phyloP scores from a whole-genome alignment of 2,329 filamentous ascomycete species.

The Calycina marina region DNA sequence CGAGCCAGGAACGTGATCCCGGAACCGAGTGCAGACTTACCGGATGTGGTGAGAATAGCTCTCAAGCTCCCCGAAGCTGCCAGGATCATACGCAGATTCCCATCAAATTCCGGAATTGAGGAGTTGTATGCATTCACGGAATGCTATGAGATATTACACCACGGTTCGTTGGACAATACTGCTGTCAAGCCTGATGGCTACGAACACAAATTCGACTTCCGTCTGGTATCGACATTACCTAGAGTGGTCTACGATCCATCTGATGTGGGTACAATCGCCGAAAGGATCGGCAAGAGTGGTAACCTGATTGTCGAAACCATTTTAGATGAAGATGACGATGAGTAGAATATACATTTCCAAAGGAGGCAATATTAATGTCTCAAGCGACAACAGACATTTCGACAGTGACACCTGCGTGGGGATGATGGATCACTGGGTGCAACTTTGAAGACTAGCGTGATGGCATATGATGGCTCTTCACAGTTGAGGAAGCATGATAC shows the following conservation, averaged over 20 bases:
- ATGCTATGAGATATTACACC: constrained; percentile 56
- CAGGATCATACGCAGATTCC: constrained; percentile 63
- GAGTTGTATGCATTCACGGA: constrained; percentile 91
- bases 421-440: too few species aligned
- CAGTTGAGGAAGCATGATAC: too few species aligned
- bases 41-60: constrained; percentile 58
- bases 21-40: constrained; percentile 51
- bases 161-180: constrained; percentile 21
- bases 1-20: constrained; percentile 49
- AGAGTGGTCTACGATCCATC: constrained; percentile 64
- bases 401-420: too few species aligned
- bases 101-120: constrained; percentile 50
- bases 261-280: constrained; percentile 47
- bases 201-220: constrained; percentile 71
- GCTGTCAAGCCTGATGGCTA: constrained; percentile 46
- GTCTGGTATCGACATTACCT: constrained; percentile 73
- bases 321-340: constrained; percentile 24
- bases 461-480: too few species aligned
- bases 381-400: too few species aligned
- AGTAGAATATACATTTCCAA: too few species aligned
- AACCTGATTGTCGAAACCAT: constrained; percentile 77
- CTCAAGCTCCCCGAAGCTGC: constrained; percentile 49
- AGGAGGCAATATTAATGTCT: too few species aligned
- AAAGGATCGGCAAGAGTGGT: constrained; percentile 66
- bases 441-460: too few species aligned